These are phyloP conservation scores for Solanum virginianum DNA, from an alignment of 257 asterid species.

Conservation along the genomic window DNA sequence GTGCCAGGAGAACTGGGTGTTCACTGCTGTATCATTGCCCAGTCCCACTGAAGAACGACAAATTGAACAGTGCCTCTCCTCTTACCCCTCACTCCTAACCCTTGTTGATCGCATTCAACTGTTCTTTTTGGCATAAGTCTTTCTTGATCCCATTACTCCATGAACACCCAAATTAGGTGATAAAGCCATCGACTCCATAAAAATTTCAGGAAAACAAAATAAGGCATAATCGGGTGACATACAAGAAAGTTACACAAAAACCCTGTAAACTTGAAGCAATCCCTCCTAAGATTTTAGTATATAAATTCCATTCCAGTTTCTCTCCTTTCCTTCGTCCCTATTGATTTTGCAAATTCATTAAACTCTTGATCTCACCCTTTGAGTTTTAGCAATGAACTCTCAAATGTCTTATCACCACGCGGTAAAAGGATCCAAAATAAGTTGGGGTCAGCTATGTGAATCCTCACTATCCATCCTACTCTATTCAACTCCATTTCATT, in stretches of 20 bases:
- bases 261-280: not conserved
- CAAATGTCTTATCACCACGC: not conserved
- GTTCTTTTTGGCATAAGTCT: not conserved
- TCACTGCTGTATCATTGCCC: not conserved
- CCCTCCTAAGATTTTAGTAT: not conserved
- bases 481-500: not conserved
- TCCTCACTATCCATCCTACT: not conserved
- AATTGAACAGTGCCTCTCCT: not conserved
- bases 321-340: not conserved
- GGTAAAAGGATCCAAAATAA: not conserved
- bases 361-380: not conserved
- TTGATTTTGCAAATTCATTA: not conserved
- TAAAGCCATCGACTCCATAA: not conserved
- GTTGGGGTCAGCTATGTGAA: not conserved
- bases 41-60: not conserved
- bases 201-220: not conserved
- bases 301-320: not conserved
- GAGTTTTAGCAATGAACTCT: not conserved
- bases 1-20: not conserved
- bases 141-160: not conserved
- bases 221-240: not conserved
- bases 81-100: not conserved
- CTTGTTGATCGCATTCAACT: not conserved
- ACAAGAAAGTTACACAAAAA: not conserved
- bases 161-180: not conserved